Percentiles rank a stretch among this genome's conserved stretches.
Evolutionary conservation across 257 asterid genomes (phyloP).

Genomic region (Nemophila menziesii): DNA sequence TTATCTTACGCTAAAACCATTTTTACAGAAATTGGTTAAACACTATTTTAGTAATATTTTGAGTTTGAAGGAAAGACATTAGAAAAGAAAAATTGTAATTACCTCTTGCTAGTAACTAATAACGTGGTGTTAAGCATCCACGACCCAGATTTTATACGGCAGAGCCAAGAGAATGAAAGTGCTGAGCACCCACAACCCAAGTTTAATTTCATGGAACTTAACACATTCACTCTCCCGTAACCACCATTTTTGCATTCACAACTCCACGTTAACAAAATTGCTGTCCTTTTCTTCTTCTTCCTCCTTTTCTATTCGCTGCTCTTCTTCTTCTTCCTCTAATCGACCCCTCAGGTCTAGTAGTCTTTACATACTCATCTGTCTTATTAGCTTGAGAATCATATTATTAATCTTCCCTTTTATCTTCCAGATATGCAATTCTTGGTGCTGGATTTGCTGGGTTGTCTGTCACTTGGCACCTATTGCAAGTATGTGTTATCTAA

Average conservation of each 20-base stretch:
- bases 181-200: neutral
- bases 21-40: too few species aligned
- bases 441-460: conserved; percentile 99
- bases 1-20: too few species aligned
- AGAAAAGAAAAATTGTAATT: too few species aligned
- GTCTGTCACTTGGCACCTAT: conserved; percentile 87
- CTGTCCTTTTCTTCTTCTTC: conserved; percentile 8
- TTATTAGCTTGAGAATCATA: neutral
- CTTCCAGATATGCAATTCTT: conserved; percentile 73
- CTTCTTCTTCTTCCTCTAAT: conserved; percentile 15
- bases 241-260: neutral
- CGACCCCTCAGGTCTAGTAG: conserved; percentile 20
- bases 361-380: neutral
- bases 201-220: neutral
- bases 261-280: conserved; percentile 4
- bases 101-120: too few species aligned
- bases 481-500: conserved; percentile 36
- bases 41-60: too few species aligned
- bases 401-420: conserved; percentile 1
- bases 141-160: too few species aligned
- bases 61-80: too few species aligned
- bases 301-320: conserved; percentile 4
- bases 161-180: neutral
- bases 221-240: neutral
- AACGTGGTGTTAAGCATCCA: too few species aligned